Percentiles rank a stretch among this genome's conserved stretches.
phyloP scores from a whole-genome alignment of 163 green algal species.

The Chlorella variabilis region DNA sequence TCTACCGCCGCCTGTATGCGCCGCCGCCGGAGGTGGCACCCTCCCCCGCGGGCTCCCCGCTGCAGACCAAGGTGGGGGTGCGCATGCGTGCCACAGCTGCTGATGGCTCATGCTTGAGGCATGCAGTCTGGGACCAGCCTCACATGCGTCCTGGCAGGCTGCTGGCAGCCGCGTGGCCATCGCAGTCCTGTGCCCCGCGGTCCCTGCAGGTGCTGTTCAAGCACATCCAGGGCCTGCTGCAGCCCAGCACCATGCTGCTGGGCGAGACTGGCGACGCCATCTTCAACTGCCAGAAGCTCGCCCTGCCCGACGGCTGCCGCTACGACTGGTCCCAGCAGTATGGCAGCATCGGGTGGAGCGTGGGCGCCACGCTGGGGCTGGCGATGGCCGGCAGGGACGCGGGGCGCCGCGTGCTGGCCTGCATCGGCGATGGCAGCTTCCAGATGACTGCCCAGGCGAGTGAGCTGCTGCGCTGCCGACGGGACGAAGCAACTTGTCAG shows the following conservation, averaged over 20 bases:
- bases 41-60: slow-evolving; percentile 27
- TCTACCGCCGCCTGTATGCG: slow-evolving; percentile 70
- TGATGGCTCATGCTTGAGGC: no score
- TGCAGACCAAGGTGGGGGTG: slow-evolving; percentile 57
- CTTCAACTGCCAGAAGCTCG: slow-evolving; percentile 83
- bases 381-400: slow-evolving; percentile 44
- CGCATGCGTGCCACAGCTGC: background rate
- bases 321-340: slow-evolving; percentile 81
- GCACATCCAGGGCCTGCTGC: slow-evolving; percentile 76
- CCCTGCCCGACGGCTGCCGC: slow-evolving; percentile 69
- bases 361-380: slow-evolving; percentile 74
- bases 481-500: background rate
- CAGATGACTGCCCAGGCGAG: slow-evolving; percentile 65
- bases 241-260: slow-evolving; percentile 58
- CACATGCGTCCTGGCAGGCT: no score
- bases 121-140: no score
- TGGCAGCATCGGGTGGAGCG: slow-evolving; percentile 77
- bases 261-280: slow-evolving; percentile 79
- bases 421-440: slow-evolving; percentile 86
- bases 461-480: background rate
- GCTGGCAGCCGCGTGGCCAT: no score
- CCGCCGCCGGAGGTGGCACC: slow-evolving; percentile 39
- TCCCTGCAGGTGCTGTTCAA: slow-evolving; percentile 65
- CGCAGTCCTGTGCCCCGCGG: no score
- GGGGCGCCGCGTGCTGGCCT: slow-evolving; percentile 68